Percentiles rank a stretch among this genome's conserved stretches.
Conservation (phyloP, 2,329 filamentous ascomycete genomes). For the Leptographium radiaticola region DNA sequence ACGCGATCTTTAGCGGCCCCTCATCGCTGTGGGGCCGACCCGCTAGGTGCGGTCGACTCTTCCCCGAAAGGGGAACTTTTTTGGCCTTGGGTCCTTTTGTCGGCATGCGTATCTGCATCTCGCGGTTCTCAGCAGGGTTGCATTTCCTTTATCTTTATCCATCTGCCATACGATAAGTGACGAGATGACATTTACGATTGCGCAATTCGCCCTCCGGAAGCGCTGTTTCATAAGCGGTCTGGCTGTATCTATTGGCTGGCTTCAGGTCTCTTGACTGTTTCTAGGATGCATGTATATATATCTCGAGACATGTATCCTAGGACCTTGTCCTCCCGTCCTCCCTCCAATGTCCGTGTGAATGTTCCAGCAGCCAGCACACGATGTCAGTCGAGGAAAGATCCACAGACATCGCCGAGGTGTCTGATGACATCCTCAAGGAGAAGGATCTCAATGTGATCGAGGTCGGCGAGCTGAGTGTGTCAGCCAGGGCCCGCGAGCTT, state of each 20-base stretch:
- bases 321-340: neutral
- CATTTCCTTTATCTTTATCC: too few species aligned
- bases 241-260: too few species aligned
- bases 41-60: neutral
- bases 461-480: neutral
- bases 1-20: neutral
- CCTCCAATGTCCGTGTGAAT: neutral
- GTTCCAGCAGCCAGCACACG: neutral
- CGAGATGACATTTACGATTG: too few species aligned
- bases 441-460: neutral
- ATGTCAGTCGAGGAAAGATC: neutral
- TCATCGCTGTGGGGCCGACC: neutral
- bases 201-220: too few species aligned
- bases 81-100: neutral
- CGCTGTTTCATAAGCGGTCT: too few species aligned
- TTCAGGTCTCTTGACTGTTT: too few species aligned
- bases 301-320: neutral
- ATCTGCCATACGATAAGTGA: too few species aligned
- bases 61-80: neutral
- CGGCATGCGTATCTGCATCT: neutral
- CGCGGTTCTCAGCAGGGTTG: too few species aligned
- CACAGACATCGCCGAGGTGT: neutral
- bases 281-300: neutral
- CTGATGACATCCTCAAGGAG: neutral
- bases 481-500: neutral